Evolutionary conservation across 2,329 filamentous ascomycete genomes (phyloP).

Genomic region (Phialocephala sp.): DNA sequence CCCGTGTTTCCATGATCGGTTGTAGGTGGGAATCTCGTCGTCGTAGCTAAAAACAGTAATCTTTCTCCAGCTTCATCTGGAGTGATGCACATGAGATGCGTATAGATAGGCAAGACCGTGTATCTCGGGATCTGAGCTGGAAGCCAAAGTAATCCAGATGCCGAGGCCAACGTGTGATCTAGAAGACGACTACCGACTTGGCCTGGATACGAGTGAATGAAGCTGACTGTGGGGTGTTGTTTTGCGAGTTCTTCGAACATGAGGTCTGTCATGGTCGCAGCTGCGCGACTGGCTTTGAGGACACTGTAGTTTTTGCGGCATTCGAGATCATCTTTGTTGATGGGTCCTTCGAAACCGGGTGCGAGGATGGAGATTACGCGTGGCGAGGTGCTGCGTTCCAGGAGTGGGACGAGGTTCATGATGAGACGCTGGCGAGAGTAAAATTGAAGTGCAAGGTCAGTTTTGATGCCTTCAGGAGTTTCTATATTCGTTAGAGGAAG

Average conservation of each 20-base stretch:
- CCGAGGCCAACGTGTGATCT: constrained; percentile 35
- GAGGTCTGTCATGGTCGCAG: constrained; percentile 55
- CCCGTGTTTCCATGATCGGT: constrained; percentile 10
- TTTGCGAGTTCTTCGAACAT: constrained; percentile 52
- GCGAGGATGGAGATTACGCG: constrained; percentile 59
- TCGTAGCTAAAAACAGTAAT: constrained; percentile 45
- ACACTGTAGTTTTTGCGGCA: constrained; percentile 43
- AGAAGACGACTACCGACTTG: constrained; percentile 34
- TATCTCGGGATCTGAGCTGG: constrained; percentile 19
- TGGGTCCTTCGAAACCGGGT: constrained; percentile 55
- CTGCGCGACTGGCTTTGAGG: constrained; percentile 48
- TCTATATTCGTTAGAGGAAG: constrained; percentile 45
- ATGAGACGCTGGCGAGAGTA: constrained; percentile 62
- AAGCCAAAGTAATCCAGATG: constrained; percentile 33
- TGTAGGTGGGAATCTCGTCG: constrained; percentile 41
- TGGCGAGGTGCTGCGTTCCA: constrained; percentile 51
- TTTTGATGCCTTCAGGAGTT: constrained; percentile 60
- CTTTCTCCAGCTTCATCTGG: constrained; percentile 44
- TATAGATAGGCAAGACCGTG: constrained; percentile 35
- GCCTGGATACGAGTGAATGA: constrained; percentile 47
- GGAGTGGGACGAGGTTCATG: constrained; percentile 59
- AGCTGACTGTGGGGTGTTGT: constrained; percentile 47
- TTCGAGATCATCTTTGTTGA: constrained; percentile 52
- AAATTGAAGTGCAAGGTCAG: constrained; percentile 54
- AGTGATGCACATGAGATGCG: constrained; percentile 32